These are phyloP conservation scores for Tolypocladium pustulatum DNA, from an alignment of 2,329 filamentous ascomycete genomes.

Conservation along the genomic window DNA sequence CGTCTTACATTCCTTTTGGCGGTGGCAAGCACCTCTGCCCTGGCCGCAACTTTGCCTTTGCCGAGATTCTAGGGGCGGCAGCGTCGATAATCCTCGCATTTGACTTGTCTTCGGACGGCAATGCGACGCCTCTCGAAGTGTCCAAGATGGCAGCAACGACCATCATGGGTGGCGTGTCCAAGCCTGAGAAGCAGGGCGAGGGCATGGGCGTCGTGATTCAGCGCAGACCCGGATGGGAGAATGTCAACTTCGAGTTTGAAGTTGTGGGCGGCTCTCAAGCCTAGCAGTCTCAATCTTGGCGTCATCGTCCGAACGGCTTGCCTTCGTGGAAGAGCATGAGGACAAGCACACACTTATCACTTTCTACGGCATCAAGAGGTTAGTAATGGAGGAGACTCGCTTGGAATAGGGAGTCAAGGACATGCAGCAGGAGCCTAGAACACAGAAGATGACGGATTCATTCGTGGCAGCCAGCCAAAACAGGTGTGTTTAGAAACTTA, in stretches of 20 bases:
- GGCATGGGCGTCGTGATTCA: neutral
- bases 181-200: neutral
- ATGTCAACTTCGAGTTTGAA: conserved; percentile 8
- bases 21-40: neutral
- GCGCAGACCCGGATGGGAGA: conserved; percentile 10
- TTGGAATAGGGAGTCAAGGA: no score
- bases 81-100: neutral
- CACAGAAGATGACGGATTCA: no score
- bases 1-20: neutral
- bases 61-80: neutral
- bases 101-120: neutral
- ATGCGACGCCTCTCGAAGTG: neutral
- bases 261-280: neutral
- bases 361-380: no score
- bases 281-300: no score
- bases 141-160: neutral
- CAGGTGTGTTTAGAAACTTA: no score
- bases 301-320: no score
- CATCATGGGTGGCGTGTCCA: neutral
- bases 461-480: no score
- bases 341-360: no score
- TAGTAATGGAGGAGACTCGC: no score
- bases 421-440: no score
- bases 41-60: neutral
- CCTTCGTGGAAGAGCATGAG: no score